Conservation (phyloP, 2,329 filamentous ascomycete species). For the Fulvia fulva region DNA sequence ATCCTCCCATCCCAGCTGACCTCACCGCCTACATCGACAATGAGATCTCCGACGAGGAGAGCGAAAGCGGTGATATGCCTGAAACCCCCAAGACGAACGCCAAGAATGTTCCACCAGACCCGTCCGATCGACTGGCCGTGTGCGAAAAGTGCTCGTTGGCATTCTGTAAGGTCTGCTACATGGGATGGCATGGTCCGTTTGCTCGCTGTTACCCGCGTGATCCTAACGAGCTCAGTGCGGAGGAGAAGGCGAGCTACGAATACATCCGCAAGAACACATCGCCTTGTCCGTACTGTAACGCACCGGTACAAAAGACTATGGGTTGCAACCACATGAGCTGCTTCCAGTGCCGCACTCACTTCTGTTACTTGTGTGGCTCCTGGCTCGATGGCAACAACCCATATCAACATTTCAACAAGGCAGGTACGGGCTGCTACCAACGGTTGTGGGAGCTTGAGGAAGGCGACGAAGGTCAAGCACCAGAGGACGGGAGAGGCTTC, state of each 20-base stretch:
- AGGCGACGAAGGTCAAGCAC: constrained; percentile 59
- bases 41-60: constrained; percentile 34
- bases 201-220: constrained; percentile 65
- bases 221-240: constrained; percentile 68
- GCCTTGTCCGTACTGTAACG: constrained; percentile 81
- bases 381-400: constrained; percentile 80
- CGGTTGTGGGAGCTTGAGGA: constrained; percentile 85
- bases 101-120: constrained; percentile 23
- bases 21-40: constrained; percentile 38
- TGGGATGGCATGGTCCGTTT: constrained; percentile 92
- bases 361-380: constrained; percentile 89
- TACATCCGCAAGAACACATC: constrained; percentile 80
- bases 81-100: constrained; percentile 9
- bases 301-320: constrained; percentile 81
- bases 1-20: constrained; percentile 44
- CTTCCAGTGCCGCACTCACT: constrained; percentile 83
- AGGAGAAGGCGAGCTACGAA: constrained; percentile 81
- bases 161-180: constrained; percentile 71
- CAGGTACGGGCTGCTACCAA: constrained; percentile 68
- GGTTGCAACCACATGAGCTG: constrained; percentile 98
- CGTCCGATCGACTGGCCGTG: constrained; percentile 65
- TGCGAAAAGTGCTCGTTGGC: constrained; percentile 88
- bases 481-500: constrained; percentile 37
- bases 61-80: constrained; percentile 11
- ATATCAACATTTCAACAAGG: constrained; percentile 81